These are phyloP conservation scores for Verticillium albo-atrum DNA, from an alignment of 2,329 filamentous ascomycete genomes.

Conservation along the genomic window DNA sequence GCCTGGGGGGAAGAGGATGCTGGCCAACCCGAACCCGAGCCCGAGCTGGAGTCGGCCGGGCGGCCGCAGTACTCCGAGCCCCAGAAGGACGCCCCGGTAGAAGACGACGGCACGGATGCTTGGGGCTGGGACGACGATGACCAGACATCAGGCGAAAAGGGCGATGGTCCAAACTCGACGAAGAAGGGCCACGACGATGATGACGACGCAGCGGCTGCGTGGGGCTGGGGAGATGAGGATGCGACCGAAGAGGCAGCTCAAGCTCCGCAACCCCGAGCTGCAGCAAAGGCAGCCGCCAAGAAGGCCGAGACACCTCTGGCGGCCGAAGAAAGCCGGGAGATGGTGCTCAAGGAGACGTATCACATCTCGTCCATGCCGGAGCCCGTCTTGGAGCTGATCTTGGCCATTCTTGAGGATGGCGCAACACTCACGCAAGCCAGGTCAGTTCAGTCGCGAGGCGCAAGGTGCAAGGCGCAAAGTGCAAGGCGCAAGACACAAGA, in stretches of 20 bases:
- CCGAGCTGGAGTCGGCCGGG: neutral
- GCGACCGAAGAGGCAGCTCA: constrained; percentile 17
- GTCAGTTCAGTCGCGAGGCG: constrained; percentile 26
- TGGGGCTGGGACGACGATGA: constrained; percentile 84
- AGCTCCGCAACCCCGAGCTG: neutral
- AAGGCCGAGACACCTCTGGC: constrained; percentile 10
- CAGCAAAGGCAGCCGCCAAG: neutral
- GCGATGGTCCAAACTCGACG: constrained; percentile 14
- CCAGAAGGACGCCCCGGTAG: constrained; percentile 11
- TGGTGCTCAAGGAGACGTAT: constrained; percentile 81
- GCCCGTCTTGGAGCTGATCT: constrained; percentile 65
- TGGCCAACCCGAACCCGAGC: constrained; percentile 15
- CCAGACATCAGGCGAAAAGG: constrained; percentile 24
- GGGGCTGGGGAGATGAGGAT: constrained; percentile 81
- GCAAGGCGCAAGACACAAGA: no score
- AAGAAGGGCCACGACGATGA: constrained; percentile 27
- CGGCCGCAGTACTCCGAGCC: constrained; percentile 14
- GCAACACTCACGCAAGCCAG: constrained; percentile 51
- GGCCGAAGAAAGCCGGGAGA: constrained; percentile 48
- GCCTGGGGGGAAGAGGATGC: constrained; percentile 72
- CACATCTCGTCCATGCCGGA: constrained; percentile 85
- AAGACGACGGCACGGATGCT: constrained; percentile 55
- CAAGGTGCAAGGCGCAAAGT: no score
- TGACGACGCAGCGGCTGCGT: constrained; percentile 60
- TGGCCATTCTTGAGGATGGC: constrained; percentile 55